These are phyloP conservation scores for Stropharia rugosoannulata DNA, from an alignment of 768 basidiomycete genomes.

Conservation along the genomic window DNA sequence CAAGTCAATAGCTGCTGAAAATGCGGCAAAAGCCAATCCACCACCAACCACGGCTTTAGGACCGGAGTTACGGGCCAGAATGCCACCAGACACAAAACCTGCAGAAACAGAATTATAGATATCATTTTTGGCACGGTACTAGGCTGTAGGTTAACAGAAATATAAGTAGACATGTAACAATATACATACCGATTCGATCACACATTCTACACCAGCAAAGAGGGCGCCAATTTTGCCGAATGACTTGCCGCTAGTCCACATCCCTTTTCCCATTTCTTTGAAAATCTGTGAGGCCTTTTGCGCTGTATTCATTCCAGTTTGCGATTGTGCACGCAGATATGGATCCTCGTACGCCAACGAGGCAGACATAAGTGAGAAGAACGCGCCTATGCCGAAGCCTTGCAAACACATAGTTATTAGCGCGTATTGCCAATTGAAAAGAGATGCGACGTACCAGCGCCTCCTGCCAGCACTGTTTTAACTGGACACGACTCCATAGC, in stretches of 20 bases:
- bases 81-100: slow-evolving; percentile 86
- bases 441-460: slow-evolving; percentile 59
- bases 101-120: slow-evolving; percentile 87
- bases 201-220: slow-evolving; percentile 94
- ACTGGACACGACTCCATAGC: slow-evolving; percentile 86
- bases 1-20: slow-evolving; percentile 87
- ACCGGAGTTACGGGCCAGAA: slow-evolving; percentile 86
- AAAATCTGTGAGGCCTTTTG: slow-evolving; percentile 87
- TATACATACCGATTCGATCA: slow-evolving; percentile 84
- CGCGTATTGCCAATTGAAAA: neutral
- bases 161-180: neutral
- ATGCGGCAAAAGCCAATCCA: slow-evolving; percentile 89
- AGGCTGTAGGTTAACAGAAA: neutral
- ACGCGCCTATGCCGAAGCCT: slow-evolving; percentile 93
- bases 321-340: slow-evolving; percentile 62
- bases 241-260: slow-evolving; percentile 88
- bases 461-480: slow-evolving; percentile 81
- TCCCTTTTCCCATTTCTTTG: slow-evolving; percentile 91
- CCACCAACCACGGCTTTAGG: slow-evolving; percentile 87
- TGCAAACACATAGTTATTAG: neutral
- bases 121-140: slow-evolving; percentile 98
- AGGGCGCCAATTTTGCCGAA: slow-evolving; percentile 94
- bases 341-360: slow-evolving; percentile 97
- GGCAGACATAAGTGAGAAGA: slow-evolving; percentile 95
- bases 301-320: slow-evolving; percentile 53